These are phyloP conservation scores for Candida freyschussii DNA, from an alignment of 1,139 yeast species.

Conservation along the genomic window DNA sequence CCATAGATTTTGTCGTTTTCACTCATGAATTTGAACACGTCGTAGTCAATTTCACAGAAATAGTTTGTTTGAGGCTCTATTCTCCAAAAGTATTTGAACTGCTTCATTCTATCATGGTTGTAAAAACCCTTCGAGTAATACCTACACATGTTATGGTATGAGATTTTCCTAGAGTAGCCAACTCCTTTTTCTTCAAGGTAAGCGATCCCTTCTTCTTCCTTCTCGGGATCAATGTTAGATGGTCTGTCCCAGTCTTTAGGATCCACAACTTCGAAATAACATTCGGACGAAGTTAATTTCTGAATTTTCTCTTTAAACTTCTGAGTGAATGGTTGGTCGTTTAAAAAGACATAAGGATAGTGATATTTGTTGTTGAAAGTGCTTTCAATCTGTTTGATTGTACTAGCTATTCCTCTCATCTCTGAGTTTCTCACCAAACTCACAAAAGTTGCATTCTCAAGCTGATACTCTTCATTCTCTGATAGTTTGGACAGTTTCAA, in stretches of 20 bases:
- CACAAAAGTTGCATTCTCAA: constrained; percentile 60
- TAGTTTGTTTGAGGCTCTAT: constrained; percentile 72
- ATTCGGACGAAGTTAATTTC: constrained; percentile 43
- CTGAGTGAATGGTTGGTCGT: constrained; percentile 61
- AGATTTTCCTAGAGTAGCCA: constrained; percentile 56
- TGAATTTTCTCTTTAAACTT: constrained; percentile 39
- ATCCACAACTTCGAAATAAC: constrained; percentile 55
- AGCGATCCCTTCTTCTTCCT: constrained; percentile 37
- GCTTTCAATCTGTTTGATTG: constrained; percentile 56
- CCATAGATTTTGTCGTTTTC: constrained; percentile 63
- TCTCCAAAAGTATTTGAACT: constrained; percentile 69
- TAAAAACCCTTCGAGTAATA: constrained; percentile 64
- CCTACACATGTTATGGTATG: constrained; percentile 79
- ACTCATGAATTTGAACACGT: constrained; percentile 70
- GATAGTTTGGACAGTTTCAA: constrained; percentile 14
- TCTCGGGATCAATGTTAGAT: constrained; percentile 40
- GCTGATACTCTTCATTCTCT: constrained; percentile 10
- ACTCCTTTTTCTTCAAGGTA: constrained; percentile 40
- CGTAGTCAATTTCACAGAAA: constrained; percentile 65
- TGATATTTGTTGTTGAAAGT: constrained; percentile 63
- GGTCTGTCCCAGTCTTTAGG: constrained; percentile 64
- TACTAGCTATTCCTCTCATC: constrained; percentile 38
- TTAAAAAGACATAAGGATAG: constrained; percentile 78
- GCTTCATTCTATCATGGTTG: constrained; percentile 53
- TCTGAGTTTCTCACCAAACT: constrained; percentile 70